These are phyloP conservation scores for Pseudogymnoascus verrucosus DNA, from an alignment of 2,329 filamentous ascomycete species.

Conservation along the genomic window DNA sequence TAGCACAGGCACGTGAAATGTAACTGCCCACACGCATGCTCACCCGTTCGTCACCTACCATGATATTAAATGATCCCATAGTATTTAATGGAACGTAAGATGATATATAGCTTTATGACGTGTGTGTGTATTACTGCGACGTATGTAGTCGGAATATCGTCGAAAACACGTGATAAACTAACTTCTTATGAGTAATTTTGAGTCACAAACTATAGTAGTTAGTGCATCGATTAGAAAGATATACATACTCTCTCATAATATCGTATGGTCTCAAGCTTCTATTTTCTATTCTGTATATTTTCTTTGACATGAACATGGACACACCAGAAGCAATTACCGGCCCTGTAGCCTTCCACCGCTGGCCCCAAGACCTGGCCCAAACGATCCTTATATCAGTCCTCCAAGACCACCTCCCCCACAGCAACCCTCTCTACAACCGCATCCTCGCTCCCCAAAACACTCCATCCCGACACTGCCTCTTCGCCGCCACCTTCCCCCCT, in stretches of 20 bases:
- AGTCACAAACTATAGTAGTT: neutral
- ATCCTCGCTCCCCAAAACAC: constrained; percentile 24
- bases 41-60: neutral
- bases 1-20: neutral
- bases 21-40: neutral
- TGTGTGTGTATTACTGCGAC: neutral
- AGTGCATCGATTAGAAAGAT: neutral
- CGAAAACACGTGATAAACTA: neutral
- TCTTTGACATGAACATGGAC: neutral
- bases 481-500: constrained; percentile 19
- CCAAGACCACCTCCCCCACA: constrained; percentile 20
- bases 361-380: constrained; percentile 17
- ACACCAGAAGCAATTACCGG: neutral
- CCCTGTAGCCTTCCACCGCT: constrained; percentile 4
- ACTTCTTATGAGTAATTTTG: neutral
- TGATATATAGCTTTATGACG: neutral
- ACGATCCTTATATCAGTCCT: constrained; percentile 19
- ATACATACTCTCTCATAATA: neutral
- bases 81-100: neutral
- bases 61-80: neutral
- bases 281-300: neutral
- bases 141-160: neutral
- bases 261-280: no score
- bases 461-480: constrained; percentile 22
- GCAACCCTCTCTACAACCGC: constrained; percentile 24